phyloP scores from a whole-genome alignment of 805 yeast species.

The Candida vaughaniae region DNA sequence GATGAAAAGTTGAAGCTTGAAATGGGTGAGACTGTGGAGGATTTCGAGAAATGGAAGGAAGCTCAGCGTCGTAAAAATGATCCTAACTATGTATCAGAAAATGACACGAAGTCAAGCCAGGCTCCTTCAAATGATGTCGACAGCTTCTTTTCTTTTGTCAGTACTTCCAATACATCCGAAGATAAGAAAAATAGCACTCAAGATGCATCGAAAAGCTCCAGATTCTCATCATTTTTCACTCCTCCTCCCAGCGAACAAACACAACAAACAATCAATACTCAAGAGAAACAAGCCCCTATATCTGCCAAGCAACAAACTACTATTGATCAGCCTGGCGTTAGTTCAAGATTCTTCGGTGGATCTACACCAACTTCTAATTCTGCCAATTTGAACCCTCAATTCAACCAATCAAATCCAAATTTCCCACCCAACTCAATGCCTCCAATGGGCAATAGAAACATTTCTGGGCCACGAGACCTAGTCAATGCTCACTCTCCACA shows the following conservation, averaged over 20 bases:
- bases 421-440: no score
- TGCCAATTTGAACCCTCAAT: slow-evolving; percentile 6
- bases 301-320: background rate
- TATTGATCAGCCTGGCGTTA: slow-evolving; percentile 4
- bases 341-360: slow-evolving; percentile 16
- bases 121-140: slow-evolving; percentile 36
- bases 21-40: slow-evolving; percentile 54
- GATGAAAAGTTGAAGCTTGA: slow-evolving; percentile 23
- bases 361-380: slow-evolving; percentile 3
- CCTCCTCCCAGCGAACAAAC: slow-evolving; percentile 2
- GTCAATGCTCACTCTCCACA: no score
- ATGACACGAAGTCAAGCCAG: background rate
- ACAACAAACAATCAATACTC: background rate
- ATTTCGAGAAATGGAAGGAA: slow-evolving; percentile 57
- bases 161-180: slow-evolving; percentile 19
- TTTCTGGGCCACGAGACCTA: no score
- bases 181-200: slow-evolving; percentile 11
- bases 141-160: slow-evolving; percentile 42
- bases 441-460: no score
- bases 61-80: slow-evolving; percentile 44
- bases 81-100: slow-evolving; percentile 7
- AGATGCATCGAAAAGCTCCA: slow-evolving; percentile 28
- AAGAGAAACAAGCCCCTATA: background rate
- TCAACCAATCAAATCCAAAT: slow-evolving; percentile 2
- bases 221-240: slow-evolving; percentile 36